phyloP scores from a whole-genome alignment of 257 asterid genomes.

The Orobanche coerulescens region DNA sequence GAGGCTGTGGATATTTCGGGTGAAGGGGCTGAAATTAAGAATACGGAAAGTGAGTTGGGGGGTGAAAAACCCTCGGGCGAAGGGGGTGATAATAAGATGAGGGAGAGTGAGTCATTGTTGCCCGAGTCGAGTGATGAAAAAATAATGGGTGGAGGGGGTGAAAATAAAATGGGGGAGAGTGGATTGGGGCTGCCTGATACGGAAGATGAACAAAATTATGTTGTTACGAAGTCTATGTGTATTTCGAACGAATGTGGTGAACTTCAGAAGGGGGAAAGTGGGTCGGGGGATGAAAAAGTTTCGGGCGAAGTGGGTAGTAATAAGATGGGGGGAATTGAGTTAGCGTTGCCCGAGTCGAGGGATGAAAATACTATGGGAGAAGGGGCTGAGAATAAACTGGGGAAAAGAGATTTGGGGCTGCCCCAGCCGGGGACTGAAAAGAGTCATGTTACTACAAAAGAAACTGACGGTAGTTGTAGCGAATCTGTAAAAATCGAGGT shows the following conservation, averaged over 20 bases:
- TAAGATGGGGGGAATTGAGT: neutral
- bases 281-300: neutral
- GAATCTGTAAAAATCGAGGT: neutral
- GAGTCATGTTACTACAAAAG: neutral
- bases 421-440: neutral
- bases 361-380: neutral
- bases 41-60: constrained; percentile 19
- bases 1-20: constrained; percentile 18
- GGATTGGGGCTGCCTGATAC: neutral
- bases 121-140: neutral
- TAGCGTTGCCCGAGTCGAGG: neutral
- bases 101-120: neutral
- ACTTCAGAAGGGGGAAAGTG: neutral
- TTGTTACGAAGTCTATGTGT: neutral
- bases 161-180: neutral
- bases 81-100: neutral
- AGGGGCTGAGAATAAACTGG: too few relatives aligned
- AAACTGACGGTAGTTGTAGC: neutral
- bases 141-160: neutral
- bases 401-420: neutral
- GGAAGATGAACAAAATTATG: neutral
- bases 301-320: neutral
- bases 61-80: constrained; percentile 13
- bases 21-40: constrained; percentile 23
- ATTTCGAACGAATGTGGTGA: neutral